Evolutionary conservation across 345 rosid genomes (phyloP), one percentile per base, ranked within the genome.

Genomic region (Bruguiera gymnorhiza): DNA sequence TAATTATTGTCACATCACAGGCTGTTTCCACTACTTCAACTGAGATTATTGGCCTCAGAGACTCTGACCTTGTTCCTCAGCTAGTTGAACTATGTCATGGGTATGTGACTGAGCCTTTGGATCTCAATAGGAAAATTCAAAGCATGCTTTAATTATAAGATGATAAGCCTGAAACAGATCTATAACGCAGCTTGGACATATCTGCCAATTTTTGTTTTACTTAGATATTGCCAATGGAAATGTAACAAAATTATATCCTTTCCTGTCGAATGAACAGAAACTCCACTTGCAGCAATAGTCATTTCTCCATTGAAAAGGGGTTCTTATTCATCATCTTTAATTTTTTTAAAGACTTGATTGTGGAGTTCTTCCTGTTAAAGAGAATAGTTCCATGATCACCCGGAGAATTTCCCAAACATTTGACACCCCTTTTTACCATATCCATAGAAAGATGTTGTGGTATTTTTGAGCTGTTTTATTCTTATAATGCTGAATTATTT

Each of bases 11-110:
- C 63, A 88, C 98, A 0, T 92, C 99, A 10, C 91, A 82, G 78
- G 99, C 97, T 48, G 99, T 90, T 61, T 81, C 88, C 30, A 89
- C 99, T 16, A 95, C 98, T 60, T 95, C 99, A 65, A 83, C 85
- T 34, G 94, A 91, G 27, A 92, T 95, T 70, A 69, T 83, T 31
- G 83, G 84, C 59, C 97, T 92, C 20, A 86, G 98, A 67, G 96
- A 95, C 83, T 78, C 86, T 69, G 89, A 86, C 80, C 98, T 95
- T 71, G 96, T 95, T 73, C 98, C 99, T 11, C 96, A 87, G 81
- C 90, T 95, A 68, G 85, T 87, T 73, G 94, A 89, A 52, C 89
- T 95, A 66, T 92, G 97, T 75, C 98, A 90, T 55, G 98, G 94
- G 99, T 95, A 84, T 23, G 74, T 26, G 67, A 36, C 52, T 59